Percentiles rank a stretch among this genome's conserved stretches.
Conservation (phyloP, 192 early-diverging fungal species). For the Kickxella alabastrina region DNA sequence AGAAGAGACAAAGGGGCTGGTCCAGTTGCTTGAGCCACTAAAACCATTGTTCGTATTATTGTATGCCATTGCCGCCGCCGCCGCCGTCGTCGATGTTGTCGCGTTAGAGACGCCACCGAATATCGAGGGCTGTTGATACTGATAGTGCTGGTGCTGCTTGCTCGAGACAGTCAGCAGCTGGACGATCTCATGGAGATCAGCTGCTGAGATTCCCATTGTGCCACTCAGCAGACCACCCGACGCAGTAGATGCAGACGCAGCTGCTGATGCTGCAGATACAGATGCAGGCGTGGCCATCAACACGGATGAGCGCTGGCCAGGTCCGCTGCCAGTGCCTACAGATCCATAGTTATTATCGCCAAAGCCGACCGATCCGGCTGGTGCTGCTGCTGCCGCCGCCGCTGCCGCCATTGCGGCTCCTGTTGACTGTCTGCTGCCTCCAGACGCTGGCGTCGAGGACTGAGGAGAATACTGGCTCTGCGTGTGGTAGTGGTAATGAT, state of each 20-base stretch:
- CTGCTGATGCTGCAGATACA: no score
- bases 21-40: no score
- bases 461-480: not conserved
- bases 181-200: slow-evolving; percentile 16
- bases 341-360: not conserved
- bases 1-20: no score
- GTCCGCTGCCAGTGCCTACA: not conserved
- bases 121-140: not conserved
- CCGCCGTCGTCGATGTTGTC: not conserved
- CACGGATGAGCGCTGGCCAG: slow-evolving; percentile 2
- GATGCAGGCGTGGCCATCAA: no score
- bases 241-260: no score
- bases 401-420: slow-evolving; percentile 30
- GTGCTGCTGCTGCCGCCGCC: slow-evolving; percentile 26
- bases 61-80: not conserved
- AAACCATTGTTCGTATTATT: not conserved
- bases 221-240: slow-evolving; percentile 7
- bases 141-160: slow-evolving; percentile 1
- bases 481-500: slow-evolving; percentile 19
- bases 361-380: slow-evolving; percentile 6
- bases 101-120: no score
- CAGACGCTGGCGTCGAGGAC: not conserved
- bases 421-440: slow-evolving; percentile 31
- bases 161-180: slow-evolving; percentile 8
- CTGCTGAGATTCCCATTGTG: slow-evolving; percentile 12